Evolutionary conservation across 495 filamentous ascomycete species (phyloP).

Genomic region (Penicillium waksmanii): DNA sequence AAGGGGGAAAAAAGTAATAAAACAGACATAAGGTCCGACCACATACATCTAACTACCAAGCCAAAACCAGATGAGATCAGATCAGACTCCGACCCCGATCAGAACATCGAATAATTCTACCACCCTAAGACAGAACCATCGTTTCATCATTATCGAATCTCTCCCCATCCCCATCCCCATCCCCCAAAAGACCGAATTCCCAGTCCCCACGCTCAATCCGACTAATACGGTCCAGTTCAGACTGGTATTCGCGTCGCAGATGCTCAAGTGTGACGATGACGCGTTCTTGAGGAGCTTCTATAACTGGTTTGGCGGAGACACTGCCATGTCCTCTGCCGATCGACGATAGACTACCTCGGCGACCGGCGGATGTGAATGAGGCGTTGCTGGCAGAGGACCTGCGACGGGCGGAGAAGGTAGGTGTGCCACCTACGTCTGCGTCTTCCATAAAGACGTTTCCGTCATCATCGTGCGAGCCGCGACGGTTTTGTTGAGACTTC

Average conservation of each 20-base stretch:
- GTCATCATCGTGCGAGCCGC: conserved; percentile 41
- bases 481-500: conserved; percentile 18
- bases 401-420: conserved; percentile 14
- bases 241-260: conserved; percentile 81
- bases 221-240: conserved; percentile 77
- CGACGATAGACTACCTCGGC: conserved; percentile 32
- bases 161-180: conserved; percentile 34
- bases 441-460: conserved; percentile 50
- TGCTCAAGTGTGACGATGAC: conserved; percentile 80
- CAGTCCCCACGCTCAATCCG: conserved; percentile 64
- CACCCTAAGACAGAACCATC: conserved; percentile 43
- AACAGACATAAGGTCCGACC: neutral
- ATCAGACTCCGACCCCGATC: neutral
- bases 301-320: conserved; percentile 23
- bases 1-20: neutral
- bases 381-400: conserved; percentile 19
- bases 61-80: neutral
- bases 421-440: conserved; percentile 23
- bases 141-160: conserved; percentile 44
- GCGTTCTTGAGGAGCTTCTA: conserved; percentile 32
- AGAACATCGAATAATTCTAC: conserved; percentile 15
- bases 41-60: neutral
- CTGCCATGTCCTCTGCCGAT: conserved; percentile 26
- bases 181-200: conserved; percentile 56
- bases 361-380: conserved; percentile 21